Evolutionary conservation across 192 early-diverging fungal species (phyloP).

Genomic region (Linnemannia elongata): DNA sequence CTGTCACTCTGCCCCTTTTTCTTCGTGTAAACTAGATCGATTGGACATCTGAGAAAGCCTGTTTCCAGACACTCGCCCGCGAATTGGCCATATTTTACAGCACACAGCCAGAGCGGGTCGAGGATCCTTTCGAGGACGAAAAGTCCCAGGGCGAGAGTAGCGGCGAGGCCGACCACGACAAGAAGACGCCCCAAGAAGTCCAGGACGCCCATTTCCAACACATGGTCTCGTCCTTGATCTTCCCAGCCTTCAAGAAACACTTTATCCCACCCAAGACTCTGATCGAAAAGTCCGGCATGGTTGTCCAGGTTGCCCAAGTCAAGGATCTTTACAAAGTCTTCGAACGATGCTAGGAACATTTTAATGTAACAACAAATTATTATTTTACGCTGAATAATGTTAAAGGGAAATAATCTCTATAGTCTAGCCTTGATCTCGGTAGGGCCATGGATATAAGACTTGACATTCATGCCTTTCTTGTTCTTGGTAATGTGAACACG

Average conservation of each 20-base stretch:
- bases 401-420: background rate
- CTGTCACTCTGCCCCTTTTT: background rate
- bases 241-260: conserved; percentile 82
- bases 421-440: conserved; percentile 46
- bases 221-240: conserved; percentile 63
- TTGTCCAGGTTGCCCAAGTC: conserved; percentile 86
- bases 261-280: conserved; percentile 78
- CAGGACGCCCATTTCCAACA: conserved; percentile 31
- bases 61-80: conserved; percentile 80
- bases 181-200: conserved; percentile 31
- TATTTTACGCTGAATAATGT: background rate
- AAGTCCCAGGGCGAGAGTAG: conserved; percentile 2
- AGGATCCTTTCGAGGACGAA: conserved; percentile 13
- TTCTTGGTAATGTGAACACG: conserved; percentile 35
- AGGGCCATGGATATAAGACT: conserved; percentile 33
- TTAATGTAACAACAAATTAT: background rate
- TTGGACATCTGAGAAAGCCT: conserved; percentile 88
- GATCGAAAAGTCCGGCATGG: conserved; percentile 66
- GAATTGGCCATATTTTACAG: conserved; percentile 79
- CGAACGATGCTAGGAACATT: conserved; percentile 87
- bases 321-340: conserved; percentile 96
- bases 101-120: conserved; percentile 62
- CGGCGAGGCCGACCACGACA: conserved; percentile 2
- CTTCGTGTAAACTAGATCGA: conserved; percentile 68
- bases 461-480: conserved; percentile 50